phyloP scores from a whole-genome alignment of 306 rosid species.

The Heteromeles arbutifolia region DNA sequence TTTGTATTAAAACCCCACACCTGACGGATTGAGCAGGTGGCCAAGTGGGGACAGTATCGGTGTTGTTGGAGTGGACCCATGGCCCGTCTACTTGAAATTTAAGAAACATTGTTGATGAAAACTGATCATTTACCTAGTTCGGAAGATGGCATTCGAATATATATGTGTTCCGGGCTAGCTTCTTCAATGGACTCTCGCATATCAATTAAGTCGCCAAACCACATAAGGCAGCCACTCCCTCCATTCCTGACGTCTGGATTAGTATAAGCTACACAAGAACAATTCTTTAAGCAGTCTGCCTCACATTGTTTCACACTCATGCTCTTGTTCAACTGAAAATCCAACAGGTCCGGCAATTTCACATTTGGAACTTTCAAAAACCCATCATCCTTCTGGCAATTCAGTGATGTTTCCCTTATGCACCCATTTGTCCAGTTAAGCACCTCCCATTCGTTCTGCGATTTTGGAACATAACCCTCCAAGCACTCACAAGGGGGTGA shows the following conservation, averaged over 20 bases:
- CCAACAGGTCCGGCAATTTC: constrained; percentile 31
- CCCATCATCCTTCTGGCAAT: constrained; percentile 19
- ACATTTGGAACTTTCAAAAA: constrained; percentile 14
- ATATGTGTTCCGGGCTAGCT: constrained; percentile 17
- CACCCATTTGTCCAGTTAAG: constrained; percentile 28
- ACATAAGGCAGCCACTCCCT: constrained; percentile 30
- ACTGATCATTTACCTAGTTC: constrained; percentile 12
- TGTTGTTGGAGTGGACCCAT: too few relatives aligned
- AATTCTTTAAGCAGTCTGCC: constrained; percentile 25
- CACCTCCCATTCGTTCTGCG: constrained; percentile 8
- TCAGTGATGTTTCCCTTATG: constrained; percentile 11
- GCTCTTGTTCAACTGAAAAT: constrained; percentile 17
- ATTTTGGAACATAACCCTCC: constrained; percentile 25
- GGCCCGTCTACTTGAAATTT: too few relatives aligned
- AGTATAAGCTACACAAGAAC: constrained; percentile 41
- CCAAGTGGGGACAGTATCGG: too few relatives aligned
- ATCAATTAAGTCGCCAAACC: constrained; percentile 36
- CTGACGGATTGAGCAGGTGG: too few relatives aligned
- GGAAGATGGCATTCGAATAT: constrained; percentile 28
- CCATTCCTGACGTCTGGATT: constrained; percentile 15
- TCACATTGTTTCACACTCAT: constrained; percentile 20
- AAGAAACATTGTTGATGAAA: too few relatives aligned
- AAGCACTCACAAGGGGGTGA: constrained; percentile 28
- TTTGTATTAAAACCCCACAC: too few relatives aligned
- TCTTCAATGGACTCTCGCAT: constrained; percentile 10